Evolutionary conservation across 345 rosid species (phyloP), one percentile per base, ranked within the genome.

Genomic region (Syzygium grande): DNA sequence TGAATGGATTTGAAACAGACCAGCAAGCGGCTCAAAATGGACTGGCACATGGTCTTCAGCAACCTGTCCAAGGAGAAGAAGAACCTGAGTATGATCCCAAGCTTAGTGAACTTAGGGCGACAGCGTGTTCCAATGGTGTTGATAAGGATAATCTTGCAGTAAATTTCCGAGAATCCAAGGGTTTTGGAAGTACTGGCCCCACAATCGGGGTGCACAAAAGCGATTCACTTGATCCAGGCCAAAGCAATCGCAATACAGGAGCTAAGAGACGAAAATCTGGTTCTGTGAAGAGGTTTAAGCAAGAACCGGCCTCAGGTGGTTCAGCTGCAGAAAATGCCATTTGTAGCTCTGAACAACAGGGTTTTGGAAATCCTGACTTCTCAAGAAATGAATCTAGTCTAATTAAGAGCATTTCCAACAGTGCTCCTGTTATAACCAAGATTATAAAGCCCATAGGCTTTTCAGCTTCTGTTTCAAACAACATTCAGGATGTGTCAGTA

Each of bases 181-280:
- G 88, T 85, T 89, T 90, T 73, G 95, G 92, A 92, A 93, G 93
- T 53, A 92, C 73, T 88, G 93, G 86, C 63, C 90, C 91, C 85
- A 52, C 89, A 53, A 91, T 91, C 89, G 97, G 95, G 88, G 86
- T 91, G 85, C 91, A 92, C 86, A 92, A 91, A 90, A 89, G 89
- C 83, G 94, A 90, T 90, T 86, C 84, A 83, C 90, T 68, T 80
- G 98, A 94, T 83, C 68, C 90, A 51, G 93, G 90, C 90, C 95
- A 89, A 87, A 87, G 88, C 90, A 92, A 91, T 92, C 93, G 97
- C 52, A 92, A 93, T 52, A 93, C 88, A 4, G 99, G 99, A 88
- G 93, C 99, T 54, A 96, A 91, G 91, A 92, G 98, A 90, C 95
- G 99, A 89, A 98, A 98, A 92, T 93, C 98, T 89, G 95, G 98